phyloP scores from a whole-genome alignment of 2,329 filamentous ascomycete genomes.

The Thermochaetoides dissita region DNA sequence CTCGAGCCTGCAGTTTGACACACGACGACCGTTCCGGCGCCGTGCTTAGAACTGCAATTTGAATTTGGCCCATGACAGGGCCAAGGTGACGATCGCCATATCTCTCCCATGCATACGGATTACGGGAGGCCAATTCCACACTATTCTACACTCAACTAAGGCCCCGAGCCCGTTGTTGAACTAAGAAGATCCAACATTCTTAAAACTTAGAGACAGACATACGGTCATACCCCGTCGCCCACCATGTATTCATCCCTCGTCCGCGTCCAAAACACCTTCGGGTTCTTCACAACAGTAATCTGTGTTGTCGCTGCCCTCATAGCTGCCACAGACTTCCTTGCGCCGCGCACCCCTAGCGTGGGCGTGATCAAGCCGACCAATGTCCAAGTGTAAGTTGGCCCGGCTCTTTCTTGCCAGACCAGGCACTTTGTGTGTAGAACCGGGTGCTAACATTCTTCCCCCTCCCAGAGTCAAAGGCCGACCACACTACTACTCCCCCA shows the following conservation, averaged over 20 bases:
- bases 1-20: too few species aligned
- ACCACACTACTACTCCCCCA: slow-evolving; percentile 87
- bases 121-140: too few species aligned
- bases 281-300: slow-evolving; percentile 92
- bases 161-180: neutral
- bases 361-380: slow-evolving; percentile 52
- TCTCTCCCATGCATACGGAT: neutral
- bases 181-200: neutral
- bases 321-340: slow-evolving; percentile 62
- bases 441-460: slow-evolving; percentile 3
- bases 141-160: neutral
- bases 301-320: slow-evolving; percentile 69
- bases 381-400: slow-evolving; percentile 61
- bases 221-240: slow-evolving; percentile 13
- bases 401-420: too few species aligned
- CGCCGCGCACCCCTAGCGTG: slow-evolving; percentile 51
- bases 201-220: neutral
- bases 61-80: slow-evolving; percentile 3
- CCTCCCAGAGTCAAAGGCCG: slow-evolving; percentile 64
- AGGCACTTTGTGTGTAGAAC: too few species aligned
- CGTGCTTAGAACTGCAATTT: neutral
- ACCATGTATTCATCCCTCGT: slow-evolving; percentile 79
- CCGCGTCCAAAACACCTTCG: slow-evolving; percentile 82
- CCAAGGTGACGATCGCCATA: slow-evolving; percentile 5
- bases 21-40: too few species aligned